A percentile compares a stretch with the other conserved stretches of the same genome.
Conservation (phyloP, 805 yeast genomes). For the Suhomyces pyralidae region DNA sequence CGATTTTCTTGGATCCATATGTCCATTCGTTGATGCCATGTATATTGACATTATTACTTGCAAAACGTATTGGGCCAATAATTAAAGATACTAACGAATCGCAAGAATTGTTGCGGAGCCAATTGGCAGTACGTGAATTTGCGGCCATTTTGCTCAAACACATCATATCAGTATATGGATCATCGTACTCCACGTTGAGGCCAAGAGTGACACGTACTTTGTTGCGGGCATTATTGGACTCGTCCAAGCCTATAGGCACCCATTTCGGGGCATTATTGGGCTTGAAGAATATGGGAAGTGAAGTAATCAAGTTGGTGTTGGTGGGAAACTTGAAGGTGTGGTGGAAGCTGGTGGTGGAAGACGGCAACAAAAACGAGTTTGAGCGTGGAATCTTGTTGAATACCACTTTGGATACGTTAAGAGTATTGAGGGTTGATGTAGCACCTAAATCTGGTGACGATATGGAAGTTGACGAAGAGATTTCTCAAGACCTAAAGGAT, state of each 20-base stretch:
- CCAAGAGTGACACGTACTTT: slow-evolving; percentile 94
- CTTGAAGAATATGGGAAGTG: slow-evolving; percentile 77
- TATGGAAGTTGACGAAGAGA: slow-evolving; percentile 30
- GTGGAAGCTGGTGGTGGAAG: slow-evolving; percentile 58
- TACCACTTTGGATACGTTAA: slow-evolving; percentile 53
- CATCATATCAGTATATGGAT: slow-evolving; percentile 76
- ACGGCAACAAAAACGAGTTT: slow-evolving; percentile 33
- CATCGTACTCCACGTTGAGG: slow-evolving; percentile 81
- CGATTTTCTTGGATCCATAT: slow-evolving; percentile 90
- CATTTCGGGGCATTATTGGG: slow-evolving; percentile 91
- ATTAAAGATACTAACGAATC: slow-evolving; percentile 35
- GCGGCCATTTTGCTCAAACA: slow-evolving; percentile 81
- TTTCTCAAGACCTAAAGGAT: slow-evolving; percentile 28
- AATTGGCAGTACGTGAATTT: slow-evolving; percentile 73
- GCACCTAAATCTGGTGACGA: slow-evolving; percentile 21
- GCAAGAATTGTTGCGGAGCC: slow-evolving; percentile 30
- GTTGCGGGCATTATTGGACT: slow-evolving; percentile 83
- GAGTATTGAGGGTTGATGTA: slow-evolving; percentile 39
- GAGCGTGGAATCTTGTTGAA: slow-evolving; percentile 49
- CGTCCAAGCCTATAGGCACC: slow-evolving; percentile 80
- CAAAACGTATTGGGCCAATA: slow-evolving; percentile 75
- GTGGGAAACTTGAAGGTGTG: slow-evolving; percentile 83
- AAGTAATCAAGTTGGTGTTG: slow-evolving; percentile 78
- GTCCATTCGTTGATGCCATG: slow-evolving; percentile 98
- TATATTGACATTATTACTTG: slow-evolving; percentile 80